Base-by-base conservation (phyloP, 2,329 filamentous ascomycete genomes). In the Stemphylium vesicarium region DNA sequence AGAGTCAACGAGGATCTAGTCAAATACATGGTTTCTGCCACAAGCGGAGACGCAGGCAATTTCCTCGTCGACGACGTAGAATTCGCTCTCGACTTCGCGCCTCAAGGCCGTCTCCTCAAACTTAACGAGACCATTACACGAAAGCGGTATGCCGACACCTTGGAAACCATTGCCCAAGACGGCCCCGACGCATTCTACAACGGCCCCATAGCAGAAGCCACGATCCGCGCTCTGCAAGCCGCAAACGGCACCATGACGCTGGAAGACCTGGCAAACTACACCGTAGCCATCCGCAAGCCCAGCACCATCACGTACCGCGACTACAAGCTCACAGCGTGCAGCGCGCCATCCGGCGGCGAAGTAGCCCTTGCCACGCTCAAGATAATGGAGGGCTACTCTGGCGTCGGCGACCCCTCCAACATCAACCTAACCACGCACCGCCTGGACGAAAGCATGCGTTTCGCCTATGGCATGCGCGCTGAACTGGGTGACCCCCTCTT, bases 71-170 rank as follows among this genome's bases (percentile, higher is more conserved):
- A 89, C 3, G 86, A 97, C 52, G 87, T 89, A 0, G 84, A 86
- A 3, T 98, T 92, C 89, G 91, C 93, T 0, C 74, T 90, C 42
- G 94, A 97, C 71, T 97, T 97, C 77, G 92, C 92, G 2, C 92
- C 92, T 0, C 87, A 93, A 56, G 94, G 92, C 3, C 88, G 83
- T 0, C 79, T 91, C 2, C 66, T 96, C 0, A 79, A 83, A 15
- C 76, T 92, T 2, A 91, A 91, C 15, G 91, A 96, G 43, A 88
- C 77, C 0, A 92, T 98, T 68, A 93, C 89, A 0, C 82, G 93
- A 39, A 89, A 88, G 68, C 84, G 93, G 53, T 96, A 93, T 70
- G 92, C 91, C 63, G 71, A 91, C 56, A 91, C 92, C 0, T 82
- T 98, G 0, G 87, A 94, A 69, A 84, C 81, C 1, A 92, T 98